Evolutionary conservation across 176 grass and related monocot species (phyloP).

Genomic region (Oryza glumipatula): DNA sequence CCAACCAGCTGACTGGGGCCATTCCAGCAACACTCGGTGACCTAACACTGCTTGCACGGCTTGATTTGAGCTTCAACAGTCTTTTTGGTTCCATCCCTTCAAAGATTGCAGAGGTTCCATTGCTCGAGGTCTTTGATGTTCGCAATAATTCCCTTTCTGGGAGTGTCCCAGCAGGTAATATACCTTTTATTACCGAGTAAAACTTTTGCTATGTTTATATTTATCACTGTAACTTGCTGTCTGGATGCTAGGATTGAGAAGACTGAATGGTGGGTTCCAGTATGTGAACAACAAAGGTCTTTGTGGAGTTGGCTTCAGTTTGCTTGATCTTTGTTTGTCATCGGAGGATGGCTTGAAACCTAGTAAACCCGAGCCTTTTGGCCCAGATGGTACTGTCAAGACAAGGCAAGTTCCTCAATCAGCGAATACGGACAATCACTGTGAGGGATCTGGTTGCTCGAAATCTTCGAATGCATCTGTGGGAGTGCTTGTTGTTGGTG

Average conservation of each 20-base stretch:
- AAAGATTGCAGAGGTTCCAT: slow-evolving; percentile 63
- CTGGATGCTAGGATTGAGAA: slow-evolving; percentile 61
- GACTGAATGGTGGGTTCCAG: slow-evolving; percentile 75
- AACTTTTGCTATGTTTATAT: not conserved
- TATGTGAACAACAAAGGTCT: slow-evolving; percentile 81
- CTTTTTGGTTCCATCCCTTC: slow-evolving; percentile 88
- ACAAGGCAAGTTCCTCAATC: slow-evolving; percentile 77
- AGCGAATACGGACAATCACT: slow-evolving; percentile 46
- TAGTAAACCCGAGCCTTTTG: slow-evolving; percentile 87
- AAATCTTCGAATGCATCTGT: slow-evolving; percentile 45
- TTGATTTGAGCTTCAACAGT: slow-evolving; percentile 88
- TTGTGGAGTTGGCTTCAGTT: slow-evolving; percentile 77
- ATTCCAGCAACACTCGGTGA: slow-evolving; percentile 84
- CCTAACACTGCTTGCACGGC: slow-evolving; percentile 60
- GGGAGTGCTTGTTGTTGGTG: slow-evolving; percentile 61
- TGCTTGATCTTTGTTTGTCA: slow-evolving; percentile 59
- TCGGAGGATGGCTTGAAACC: slow-evolving; percentile 66
- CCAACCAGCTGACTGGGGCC: slow-evolving; percentile 81
- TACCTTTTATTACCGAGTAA: not conserved
- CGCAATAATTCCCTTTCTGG: slow-evolving; percentile 86
- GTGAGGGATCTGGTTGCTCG: slow-evolving; percentile 38
- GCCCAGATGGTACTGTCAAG: slow-evolving; percentile 58
- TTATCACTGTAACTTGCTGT: slow-evolving; percentile 13
- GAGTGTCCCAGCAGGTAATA: slow-evolving; percentile 71
- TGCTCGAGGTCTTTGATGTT: slow-evolving; percentile 76